A percentile compares a stretch with the other conserved stretches of the same genome.
Conservation (phyloP, 495 filamentous ascomycete species). For the Aspergillus nanangensis region DNA sequence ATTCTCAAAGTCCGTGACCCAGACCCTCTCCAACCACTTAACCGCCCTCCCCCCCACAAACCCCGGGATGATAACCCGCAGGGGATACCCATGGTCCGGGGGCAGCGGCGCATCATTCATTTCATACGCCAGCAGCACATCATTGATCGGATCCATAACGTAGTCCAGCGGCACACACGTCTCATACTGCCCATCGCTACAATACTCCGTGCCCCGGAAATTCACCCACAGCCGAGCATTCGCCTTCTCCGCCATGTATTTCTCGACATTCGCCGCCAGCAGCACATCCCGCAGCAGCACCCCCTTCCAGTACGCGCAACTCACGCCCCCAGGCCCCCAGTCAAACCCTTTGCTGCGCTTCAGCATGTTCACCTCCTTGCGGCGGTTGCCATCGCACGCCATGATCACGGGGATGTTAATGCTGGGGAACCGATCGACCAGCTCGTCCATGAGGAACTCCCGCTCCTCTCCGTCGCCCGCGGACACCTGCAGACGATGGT, state of each 20-base stretch:
- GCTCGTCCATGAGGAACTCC: conserved; percentile 47
- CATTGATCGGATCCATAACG: conserved; percentile 48
- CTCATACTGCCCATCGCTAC: conserved; percentile 39
- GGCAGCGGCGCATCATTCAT: conserved; percentile 54
- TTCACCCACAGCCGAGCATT: conserved; percentile 45
- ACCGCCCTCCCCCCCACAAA: conserved; percentile 53
- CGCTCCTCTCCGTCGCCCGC: conserved; percentile 50
- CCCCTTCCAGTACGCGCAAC: conserved; percentile 59
- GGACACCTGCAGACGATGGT: conserved; percentile 49
- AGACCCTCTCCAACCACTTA: conserved; percentile 55
- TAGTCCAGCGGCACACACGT: conserved; percentile 55
- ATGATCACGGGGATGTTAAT: conserved; percentile 53
- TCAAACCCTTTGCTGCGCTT: conserved; percentile 54
- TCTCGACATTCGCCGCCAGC: conserved; percentile 38
- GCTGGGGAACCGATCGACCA: conserved; percentile 46
- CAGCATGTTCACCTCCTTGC: conserved; percentile 54
- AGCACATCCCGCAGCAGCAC: conserved; percentile 55
- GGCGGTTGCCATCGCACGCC: conserved; percentile 59
- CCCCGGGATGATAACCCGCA: conserved; percentile 55
- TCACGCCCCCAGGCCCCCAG: conserved; percentile 55
- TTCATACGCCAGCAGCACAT: conserved; percentile 55
- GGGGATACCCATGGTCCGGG: conserved; percentile 55
- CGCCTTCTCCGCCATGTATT: conserved; percentile 20
- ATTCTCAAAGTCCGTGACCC: conserved; percentile 49
- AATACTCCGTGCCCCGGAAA: conserved; percentile 52